A percentile compares a stretch with the other conserved stretches of the same genome.
Conservation (phyloP, 1,284 basidiomycete species). For the Wallemia hederae region DNA sequence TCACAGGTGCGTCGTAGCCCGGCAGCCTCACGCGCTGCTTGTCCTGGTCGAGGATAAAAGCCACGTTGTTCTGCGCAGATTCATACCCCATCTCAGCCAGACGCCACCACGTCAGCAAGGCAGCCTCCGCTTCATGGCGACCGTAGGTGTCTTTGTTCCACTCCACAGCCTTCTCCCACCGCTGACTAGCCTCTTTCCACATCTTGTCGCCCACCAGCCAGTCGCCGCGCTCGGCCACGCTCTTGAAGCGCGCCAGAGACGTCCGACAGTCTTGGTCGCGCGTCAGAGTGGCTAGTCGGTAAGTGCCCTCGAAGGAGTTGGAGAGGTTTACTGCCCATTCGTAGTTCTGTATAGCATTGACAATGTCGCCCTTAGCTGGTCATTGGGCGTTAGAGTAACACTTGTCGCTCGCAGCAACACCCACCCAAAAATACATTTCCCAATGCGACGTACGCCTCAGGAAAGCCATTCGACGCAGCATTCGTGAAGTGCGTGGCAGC, state of each 20-base stretch:
- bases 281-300: constrained; percentile 41
- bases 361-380: constrained; percentile 35
- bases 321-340: constrained; percentile 55
- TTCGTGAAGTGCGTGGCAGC: constrained; percentile 37
- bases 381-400: too few species aligned
- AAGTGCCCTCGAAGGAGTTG: constrained; percentile 71
- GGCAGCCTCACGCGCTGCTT: constrained; percentile 30
- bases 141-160: constrained; percentile 2
- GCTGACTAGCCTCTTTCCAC: constrained; percentile 1
- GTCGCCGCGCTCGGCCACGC: constrained; percentile 54
- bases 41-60: constrained; percentile 71
- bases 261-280: constrained; percentile 42
- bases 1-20: constrained; percentile 5
- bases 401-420: constrained; percentile 13
- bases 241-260: constrained; percentile 65
- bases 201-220: constrained; percentile 42
- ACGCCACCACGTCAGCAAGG: constrained; percentile 77
- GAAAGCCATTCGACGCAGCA: constrained; percentile 57
- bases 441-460: constrained; percentile 69
- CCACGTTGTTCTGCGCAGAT: constrained; percentile 81
- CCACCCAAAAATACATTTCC: constrained; percentile 54
- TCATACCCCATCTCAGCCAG: constrained; percentile 78
- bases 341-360: constrained; percentile 36
- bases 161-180: background rate
- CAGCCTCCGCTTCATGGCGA: constrained; percentile 27